phyloP scores from a whole-genome alignment of 306 rosid species.

The Vigna mungo region DNA sequence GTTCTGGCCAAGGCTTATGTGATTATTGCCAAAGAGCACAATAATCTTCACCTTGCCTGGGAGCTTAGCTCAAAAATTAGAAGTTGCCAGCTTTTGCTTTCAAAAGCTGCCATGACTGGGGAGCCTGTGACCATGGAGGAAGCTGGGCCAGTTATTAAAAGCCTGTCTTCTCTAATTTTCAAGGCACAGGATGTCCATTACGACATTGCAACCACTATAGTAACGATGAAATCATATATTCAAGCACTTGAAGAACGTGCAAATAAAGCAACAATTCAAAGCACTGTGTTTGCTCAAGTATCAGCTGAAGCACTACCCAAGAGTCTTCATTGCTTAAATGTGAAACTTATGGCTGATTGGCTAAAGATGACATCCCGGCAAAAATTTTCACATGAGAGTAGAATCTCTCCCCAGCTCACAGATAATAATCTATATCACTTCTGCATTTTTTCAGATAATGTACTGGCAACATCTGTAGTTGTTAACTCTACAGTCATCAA shows the following conservation, averaged over 20 bases:
- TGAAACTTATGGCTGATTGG: conserved; percentile 87
- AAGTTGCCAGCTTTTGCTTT: conserved; percentile 88
- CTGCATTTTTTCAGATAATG: conserved; percentile 94
- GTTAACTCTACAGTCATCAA: conserved; percentile 80
- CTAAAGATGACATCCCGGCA: conserved; percentile 58
- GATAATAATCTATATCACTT: conserved; percentile 88
- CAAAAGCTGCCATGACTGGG: conserved; percentile 85
- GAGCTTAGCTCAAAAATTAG: conserved; percentile 83
- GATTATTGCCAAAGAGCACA: conserved; percentile 89
- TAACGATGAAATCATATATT: conserved; percentile 90
- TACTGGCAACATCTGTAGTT: conserved; percentile 77
- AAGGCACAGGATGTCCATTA: conserved; percentile 88
- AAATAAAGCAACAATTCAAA: conserved; percentile 72
- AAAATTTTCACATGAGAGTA: conserved; percentile 59
- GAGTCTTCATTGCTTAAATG: conserved; percentile 81
- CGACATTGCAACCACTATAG: conserved; percentile 91
- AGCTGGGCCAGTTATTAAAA: conserved; percentile 83
- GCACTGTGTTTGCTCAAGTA: conserved; percentile 79
- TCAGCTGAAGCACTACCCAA: conserved; percentile 88
- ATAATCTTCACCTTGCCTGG: conserved; percentile 95
- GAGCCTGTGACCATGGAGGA: conserved; percentile 70
- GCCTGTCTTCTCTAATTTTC: conserved; percentile 76
- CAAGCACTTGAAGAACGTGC: conserved; percentile 97
- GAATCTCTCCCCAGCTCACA: conserved; percentile 65
- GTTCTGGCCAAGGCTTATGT: conserved; percentile 91